Evolutionary conservation across 257 asterid genomes (phyloP).

Genomic region (Scutellaria minor): DNA sequence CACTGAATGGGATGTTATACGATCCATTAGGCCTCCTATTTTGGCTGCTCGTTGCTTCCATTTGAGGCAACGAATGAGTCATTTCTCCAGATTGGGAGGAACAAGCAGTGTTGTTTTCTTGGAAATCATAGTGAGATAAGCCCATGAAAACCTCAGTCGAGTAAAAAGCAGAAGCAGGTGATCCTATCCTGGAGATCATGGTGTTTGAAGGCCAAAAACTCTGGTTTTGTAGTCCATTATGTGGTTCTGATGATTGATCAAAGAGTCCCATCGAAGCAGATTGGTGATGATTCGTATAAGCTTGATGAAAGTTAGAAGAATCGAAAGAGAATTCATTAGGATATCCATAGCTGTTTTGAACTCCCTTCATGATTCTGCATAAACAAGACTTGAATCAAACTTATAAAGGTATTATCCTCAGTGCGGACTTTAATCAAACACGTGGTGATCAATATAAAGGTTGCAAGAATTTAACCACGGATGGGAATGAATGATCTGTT

Average conservation of each 20-base stretch:
- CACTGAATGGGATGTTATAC: conserved; percentile 52
- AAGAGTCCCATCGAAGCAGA: too few relatives aligned
- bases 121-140: conserved; percentile 45
- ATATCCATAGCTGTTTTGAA: conserved; percentile 37
- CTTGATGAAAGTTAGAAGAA: conserved; percentile 35
- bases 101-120: conserved; percentile 15
- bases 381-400: too few relatives aligned
- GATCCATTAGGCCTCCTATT: conserved; percentile 32
- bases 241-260: conserved; percentile 33
- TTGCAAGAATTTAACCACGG: conserved; percentile 26
- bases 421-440: conserved; percentile 8
- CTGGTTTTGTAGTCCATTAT: conserved; percentile 38
- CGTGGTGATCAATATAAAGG: conserved; percentile 18
- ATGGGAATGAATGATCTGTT: conserved; percentile 47
- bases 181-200: conserved; percentile 44
- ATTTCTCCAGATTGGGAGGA: conserved; percentile 10
- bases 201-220: conserved; percentile 40
- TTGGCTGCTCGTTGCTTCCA: too few relatives aligned
- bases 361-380: conserved; percentile 46
- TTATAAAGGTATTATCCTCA: too few relatives aligned
- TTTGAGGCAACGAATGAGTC: too few relatives aligned
- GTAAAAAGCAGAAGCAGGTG: conserved; percentile 56
- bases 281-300: conserved; percentile 21
- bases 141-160: conserved; percentile 60
- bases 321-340: conserved; percentile 36